Evolutionary conservation across 345 rosid genomes (phyloP).

Genomic region (Schrenkiella parvula): DNA sequence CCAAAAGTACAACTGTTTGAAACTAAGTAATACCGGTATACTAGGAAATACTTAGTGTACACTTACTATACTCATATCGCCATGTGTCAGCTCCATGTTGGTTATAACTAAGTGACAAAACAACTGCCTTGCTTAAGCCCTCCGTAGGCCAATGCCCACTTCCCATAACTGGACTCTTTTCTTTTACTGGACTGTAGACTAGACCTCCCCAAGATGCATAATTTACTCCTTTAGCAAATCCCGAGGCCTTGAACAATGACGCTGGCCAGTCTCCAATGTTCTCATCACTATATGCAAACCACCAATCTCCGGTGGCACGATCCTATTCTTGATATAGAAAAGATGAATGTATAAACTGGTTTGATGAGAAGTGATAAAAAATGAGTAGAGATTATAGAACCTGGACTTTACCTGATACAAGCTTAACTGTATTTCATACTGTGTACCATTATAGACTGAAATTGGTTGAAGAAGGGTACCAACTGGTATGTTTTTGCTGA

Average conservation of each 20-base stretch:
- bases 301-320: conserved; percentile 20
- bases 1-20: no score
- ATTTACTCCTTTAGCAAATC: background rate
- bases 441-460: conserved; percentile 4
- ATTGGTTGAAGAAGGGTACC: background rate
- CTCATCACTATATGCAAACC: background rate
- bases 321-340: background rate
- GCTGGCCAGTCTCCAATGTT: conserved; percentile 27
- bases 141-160: conserved; percentile 23
- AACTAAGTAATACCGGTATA: no score
- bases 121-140: background rate
- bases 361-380: background rate
- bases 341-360: background rate
- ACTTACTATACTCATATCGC: no score
- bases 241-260: background rate
- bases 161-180: conserved; percentile 13
- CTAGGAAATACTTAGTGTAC: no score
- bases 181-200: background rate
- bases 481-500: background rate
- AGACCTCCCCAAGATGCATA: conserved; percentile 19
- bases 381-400: background rate
- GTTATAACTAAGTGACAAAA: no score
- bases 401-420: background rate
- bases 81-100: no score
- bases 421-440: background rate